These are phyloP conservation scores for Hygrophoropsis aurantiaca DNA, from an alignment of 768 basidiomycete genomes.

Conservation along the genomic window DNA sequence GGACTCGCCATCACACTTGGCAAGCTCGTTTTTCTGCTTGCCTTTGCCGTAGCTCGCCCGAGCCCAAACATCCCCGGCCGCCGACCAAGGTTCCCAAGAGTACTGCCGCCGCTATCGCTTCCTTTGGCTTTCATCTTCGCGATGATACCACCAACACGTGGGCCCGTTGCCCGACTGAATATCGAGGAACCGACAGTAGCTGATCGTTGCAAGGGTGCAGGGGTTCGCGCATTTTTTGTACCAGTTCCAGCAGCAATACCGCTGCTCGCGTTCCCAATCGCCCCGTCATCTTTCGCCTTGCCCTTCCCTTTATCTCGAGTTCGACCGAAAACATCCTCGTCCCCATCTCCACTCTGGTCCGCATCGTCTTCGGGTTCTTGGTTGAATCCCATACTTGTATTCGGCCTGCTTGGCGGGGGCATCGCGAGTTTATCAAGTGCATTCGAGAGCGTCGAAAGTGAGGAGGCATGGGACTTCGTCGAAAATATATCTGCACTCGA, in stretches of 20 bases:
- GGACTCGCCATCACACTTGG: constrained; percentile 48
- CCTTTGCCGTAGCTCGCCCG: constrained; percentile 24
- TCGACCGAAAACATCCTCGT: too few species aligned
- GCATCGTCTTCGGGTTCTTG: constrained; percentile 24
- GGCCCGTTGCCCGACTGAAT: not conserved
- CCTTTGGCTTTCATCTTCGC: not conserved
- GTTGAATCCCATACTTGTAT: constrained; percentile 70
- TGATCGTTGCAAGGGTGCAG: constrained; percentile 27
- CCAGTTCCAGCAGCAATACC: constrained; percentile 3
- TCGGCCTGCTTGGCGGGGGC: constrained; percentile 65
- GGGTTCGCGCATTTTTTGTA: constrained; percentile 25
- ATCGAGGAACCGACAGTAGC: constrained; percentile 12
- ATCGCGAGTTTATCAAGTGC: constrained; percentile 71
- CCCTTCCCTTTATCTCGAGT: constrained; percentile 7
- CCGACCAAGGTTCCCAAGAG: constrained; percentile 1
- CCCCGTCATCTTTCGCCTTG: constrained; percentile 22
- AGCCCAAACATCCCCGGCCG: constrained; percentile 17
- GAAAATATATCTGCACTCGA: constrained; percentile 2
- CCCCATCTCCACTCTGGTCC: constrained; percentile 4
- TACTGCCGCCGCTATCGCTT: not conserved
- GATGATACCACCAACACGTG: not conserved
- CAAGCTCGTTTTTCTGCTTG: constrained; percentile 44
- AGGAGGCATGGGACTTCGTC: constrained; percentile 24
- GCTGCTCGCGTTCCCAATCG: constrained; percentile 6
- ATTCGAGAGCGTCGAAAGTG: constrained; percentile 62